Percentiles rank a stretch among this genome's conserved stretches.
phyloP scores from a whole-genome alignment of 805 yeast species.

The Clavispora asparagi region DNA sequence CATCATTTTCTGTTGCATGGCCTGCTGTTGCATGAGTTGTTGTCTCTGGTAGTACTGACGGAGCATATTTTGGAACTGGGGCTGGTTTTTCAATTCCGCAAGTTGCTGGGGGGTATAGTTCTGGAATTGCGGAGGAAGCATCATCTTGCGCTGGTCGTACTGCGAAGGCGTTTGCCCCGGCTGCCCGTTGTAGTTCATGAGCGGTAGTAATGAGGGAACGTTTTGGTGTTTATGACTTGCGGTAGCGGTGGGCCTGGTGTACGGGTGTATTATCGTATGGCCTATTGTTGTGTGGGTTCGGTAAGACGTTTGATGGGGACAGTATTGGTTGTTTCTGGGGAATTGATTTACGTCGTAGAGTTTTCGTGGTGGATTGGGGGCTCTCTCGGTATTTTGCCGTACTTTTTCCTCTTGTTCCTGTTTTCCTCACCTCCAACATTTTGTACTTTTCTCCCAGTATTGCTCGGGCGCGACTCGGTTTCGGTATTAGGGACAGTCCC shows the following conservation, averaged over 20 bases:
- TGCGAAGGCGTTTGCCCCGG: slow-evolving; percentile 5
- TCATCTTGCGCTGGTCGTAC: slow-evolving; percentile 21
- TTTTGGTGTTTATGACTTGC: background rate
- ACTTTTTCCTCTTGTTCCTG: too few species aligned
- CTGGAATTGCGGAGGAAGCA: slow-evolving; percentile 21
- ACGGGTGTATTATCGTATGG: too few species aligned
- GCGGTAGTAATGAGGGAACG: background rate
- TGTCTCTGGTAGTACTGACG: slow-evolving; percentile 36
- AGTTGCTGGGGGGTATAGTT: slow-evolving; percentile 38
- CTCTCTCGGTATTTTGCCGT: background rate
- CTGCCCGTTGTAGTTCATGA: slow-evolving; percentile 13
- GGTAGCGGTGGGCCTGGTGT: background rate
- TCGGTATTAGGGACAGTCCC: too few species aligned
- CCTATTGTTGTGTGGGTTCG: too few species aligned
- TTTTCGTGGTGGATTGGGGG: background rate
- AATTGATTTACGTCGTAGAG: too few species aligned
- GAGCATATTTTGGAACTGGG: slow-evolving; percentile 39
- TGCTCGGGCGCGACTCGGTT: too few species aligned
- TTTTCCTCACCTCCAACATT: background rate
- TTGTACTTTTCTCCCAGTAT: background rate
- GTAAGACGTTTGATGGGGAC: too few species aligned
- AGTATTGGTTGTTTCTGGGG: too few species aligned
- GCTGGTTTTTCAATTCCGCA: slow-evolving; percentile 38
- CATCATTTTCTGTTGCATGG: slow-evolving; percentile 1
- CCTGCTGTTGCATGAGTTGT: slow-evolving; percentile 34